Percentiles rank a stretch among this genome's conserved stretches.
Evolutionary conservation across 108 stramenopile species (phyloP).

Genomic region (Epithemia pelagica): DNA sequence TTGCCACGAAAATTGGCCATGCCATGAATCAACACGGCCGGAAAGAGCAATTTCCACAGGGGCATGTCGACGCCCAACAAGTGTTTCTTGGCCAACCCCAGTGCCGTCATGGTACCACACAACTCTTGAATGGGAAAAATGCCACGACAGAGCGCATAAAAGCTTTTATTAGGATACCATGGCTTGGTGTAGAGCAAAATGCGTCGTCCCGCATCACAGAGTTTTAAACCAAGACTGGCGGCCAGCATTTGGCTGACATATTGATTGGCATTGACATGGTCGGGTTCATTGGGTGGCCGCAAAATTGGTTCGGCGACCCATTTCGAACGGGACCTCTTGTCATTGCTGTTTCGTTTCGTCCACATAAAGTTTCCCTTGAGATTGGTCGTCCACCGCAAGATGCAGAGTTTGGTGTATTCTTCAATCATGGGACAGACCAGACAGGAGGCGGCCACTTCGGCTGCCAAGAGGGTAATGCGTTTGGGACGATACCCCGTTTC

Average conservation of each 20-base stretch:
- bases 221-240: conserved; percentile 69
- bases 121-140: conserved; percentile 92
- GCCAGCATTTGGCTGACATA: conserved; percentile 79
- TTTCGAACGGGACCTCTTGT: conserved; percentile 25
- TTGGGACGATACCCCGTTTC: conserved; percentile 72
- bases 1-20: conserved; percentile 90
- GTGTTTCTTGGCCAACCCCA: conserved; percentile 78
- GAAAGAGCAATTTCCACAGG: conserved; percentile 63
- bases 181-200: conserved; percentile 82
- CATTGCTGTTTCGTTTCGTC: conserved; percentile 35
- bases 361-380: conserved; percentile 61
- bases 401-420: conserved; percentile 71
- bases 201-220: conserved; percentile 67
- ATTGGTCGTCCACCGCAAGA: conserved; percentile 56
- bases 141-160: conserved; percentile 82
- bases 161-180: conserved; percentile 46
- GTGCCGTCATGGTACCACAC: conserved; percentile 91
- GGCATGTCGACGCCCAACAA: conserved; percentile 69
- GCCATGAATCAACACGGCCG: conserved; percentile 81
- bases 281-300: conserved; percentile 11
- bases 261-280: conserved; percentile 71
- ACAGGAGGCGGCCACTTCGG: conserved; percentile 74
- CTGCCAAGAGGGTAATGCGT: conserved; percentile 78
- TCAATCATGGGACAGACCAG: conserved; percentile 80
- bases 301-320: conserved; percentile 8